Percentiles rank a stretch among this genome's conserved stretches.
phyloP scores from a whole-genome alignment of 2,329 filamentous ascomycete species.

The Epichloe scottii region DNA sequence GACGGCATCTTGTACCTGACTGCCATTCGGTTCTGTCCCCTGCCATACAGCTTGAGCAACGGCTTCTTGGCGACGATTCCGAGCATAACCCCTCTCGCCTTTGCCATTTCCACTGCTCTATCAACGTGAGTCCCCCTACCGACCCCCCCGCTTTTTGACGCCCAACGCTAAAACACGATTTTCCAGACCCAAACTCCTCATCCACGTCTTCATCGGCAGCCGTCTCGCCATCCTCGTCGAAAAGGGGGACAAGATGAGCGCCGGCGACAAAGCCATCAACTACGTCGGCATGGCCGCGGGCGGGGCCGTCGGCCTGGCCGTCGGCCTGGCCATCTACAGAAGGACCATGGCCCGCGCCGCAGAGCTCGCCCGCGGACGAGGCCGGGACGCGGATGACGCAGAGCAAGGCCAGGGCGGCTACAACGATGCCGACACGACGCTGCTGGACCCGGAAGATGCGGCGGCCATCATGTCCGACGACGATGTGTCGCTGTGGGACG shows the following conservation, averaged over 20 bases:
- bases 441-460: constrained; percentile 35
- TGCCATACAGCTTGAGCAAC: constrained; percentile 89
- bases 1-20: constrained; percentile 82
- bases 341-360: constrained; percentile 51
- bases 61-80: constrained; percentile 90
- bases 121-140: constrained; percentile 36
- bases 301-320: constrained; percentile 55
- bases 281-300: constrained; percentile 70
- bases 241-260: constrained; percentile 69
- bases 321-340: constrained; percentile 77
- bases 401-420: constrained; percentile 26
- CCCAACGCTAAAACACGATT: no score
- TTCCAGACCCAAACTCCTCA: constrained; percentile 65
- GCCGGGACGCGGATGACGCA: constrained; percentile 10
- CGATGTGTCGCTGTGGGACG: constrained; percentile 46
- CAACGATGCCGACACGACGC: constrained; percentile 31
- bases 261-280: constrained; percentile 66
- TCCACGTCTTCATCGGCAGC: constrained; percentile 86
- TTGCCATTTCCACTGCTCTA: constrained; percentile 70
- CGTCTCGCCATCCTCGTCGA: constrained; percentile 76
- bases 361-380: constrained; percentile 39
- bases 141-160: neutral
- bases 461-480: constrained; percentile 46
- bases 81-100: constrained; percentile 64
- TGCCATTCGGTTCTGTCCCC: constrained; percentile 82